Evolutionary conservation across 192 early-diverging fungal genomes (phyloP).

Genomic region (Globomyces pollinis-pini): DNA sequence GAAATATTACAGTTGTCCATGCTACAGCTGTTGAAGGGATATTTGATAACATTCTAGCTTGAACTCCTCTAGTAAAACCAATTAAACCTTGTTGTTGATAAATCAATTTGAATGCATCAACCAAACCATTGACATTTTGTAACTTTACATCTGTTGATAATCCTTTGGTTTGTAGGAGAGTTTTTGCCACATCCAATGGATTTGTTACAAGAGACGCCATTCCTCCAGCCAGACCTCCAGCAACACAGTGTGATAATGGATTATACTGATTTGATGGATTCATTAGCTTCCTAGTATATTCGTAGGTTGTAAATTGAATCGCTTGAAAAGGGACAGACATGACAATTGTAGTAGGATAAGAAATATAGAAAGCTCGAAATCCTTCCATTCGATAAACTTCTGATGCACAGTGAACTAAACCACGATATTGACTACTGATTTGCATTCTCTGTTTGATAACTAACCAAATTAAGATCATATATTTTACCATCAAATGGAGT

Average conservation of each 20-base stretch:
- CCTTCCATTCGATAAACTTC: slow-evolving; percentile 70
- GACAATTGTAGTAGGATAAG: slow-evolving; percentile 85
- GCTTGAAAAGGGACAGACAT: slow-evolving; percentile 96
- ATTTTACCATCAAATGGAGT: slow-evolving; percentile 89
- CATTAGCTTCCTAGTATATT: slow-evolving; percentile 71
- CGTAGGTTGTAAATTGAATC: slow-evolving; percentile 89
- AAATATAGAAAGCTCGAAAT: slow-evolving; percentile 79
- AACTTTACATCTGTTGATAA: slow-evolving; percentile 63
- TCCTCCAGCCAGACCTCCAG: slow-evolving; percentile 84
- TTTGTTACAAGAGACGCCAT: slow-evolving; percentile 82
- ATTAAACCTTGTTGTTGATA: slow-evolving; percentile 62
- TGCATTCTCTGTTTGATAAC: slow-evolving; percentile 96
- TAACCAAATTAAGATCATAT: slow-evolving; percentile 18
- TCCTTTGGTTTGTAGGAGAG: slow-evolving; percentile 88
- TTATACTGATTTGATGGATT: slow-evolving; percentile 78
- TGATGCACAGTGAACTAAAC: slow-evolving; percentile 60
- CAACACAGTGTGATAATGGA: slow-evolving; percentile 74
- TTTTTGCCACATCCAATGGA: slow-evolving; percentile 94
- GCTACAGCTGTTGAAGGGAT: slow-evolving; percentile 90
- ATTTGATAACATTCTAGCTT: slow-evolving; percentile 80
- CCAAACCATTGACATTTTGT: slow-evolving; percentile 61
- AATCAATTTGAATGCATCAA: slow-evolving; percentile 64
- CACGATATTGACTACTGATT: slow-evolving; percentile 63
- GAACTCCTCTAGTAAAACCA: slow-evolving; percentile 68
- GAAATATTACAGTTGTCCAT: slow-evolving; percentile 64